Conservation (phyloP, 75 land plant species). For the Selaginella moellendorffii region DNA sequence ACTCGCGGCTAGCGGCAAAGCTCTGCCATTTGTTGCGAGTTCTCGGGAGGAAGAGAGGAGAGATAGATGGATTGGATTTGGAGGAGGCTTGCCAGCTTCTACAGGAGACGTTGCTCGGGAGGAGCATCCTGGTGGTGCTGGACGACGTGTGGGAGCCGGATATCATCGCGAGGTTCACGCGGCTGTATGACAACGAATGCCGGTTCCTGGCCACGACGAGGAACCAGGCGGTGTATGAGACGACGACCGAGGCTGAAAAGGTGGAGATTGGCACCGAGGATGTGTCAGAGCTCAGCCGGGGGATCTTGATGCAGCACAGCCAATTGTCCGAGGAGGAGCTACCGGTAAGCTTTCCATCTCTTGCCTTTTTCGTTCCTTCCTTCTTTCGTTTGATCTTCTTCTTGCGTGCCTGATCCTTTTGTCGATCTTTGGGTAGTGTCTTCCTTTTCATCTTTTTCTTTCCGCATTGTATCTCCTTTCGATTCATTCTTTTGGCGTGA, state of each 20-base stretch:
- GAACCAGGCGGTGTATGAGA: background rate
- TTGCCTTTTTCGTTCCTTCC: background rate
- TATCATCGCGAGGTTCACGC: background rate
- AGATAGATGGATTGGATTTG: slow-evolving; percentile 19
- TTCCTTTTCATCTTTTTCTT: no score
- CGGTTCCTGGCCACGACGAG: background rate
- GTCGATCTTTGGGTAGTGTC: no score
- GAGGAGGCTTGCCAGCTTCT: slow-evolving; percentile 24
- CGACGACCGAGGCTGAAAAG: slow-evolving; percentile 1
- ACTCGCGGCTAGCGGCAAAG: slow-evolving; percentile 28
- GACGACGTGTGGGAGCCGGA: slow-evolving; percentile 7
- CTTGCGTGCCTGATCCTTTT: no score
- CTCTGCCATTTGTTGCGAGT: slow-evolving; percentile 21
- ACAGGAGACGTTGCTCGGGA: slow-evolving; percentile 1
- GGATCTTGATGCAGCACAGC: background rate
- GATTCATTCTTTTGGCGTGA: no score
- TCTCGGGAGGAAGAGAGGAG: slow-evolving; percentile 20
- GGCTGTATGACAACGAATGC: slow-evolving; percentile 7
- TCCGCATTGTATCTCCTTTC: no score
- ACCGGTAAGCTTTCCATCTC: background rate
- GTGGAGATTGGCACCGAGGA: slow-evolving; percentile 1
- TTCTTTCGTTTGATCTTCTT: no score
- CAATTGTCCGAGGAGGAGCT: background rate
- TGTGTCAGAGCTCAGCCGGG: background rate
- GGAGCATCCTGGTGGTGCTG: background rate